Base-by-base conservation (phyloP, 345 rosid species). In the Tarenaya hassleriana region DNA sequence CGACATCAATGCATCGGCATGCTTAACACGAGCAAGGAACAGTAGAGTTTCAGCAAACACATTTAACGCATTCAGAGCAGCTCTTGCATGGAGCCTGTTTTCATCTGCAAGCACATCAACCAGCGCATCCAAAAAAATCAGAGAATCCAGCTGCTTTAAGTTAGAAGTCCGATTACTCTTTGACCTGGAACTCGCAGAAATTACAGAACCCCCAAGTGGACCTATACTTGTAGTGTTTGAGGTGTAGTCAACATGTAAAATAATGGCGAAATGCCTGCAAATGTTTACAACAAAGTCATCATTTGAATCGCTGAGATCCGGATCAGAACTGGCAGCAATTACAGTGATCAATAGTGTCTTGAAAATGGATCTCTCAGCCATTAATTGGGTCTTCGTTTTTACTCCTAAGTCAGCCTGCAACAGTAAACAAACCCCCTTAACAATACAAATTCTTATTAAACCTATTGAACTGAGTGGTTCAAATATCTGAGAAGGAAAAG, bases 311-410 rank as follows among this genome's bases (percentile, higher is more conserved):
- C 50, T 66, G 37, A 92, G 75, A 65, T 92, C 96, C 37, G 80
- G 77, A 55, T 92, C 96, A 35, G 86, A 78, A 63, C 84, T 80
- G 60, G 86, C 80, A 54, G 96, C 90, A 70, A 92, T 75, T 58
- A 79, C 58, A 17, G 98, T 85, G 77, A 73, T 74, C 34, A 92
- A 72, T 34, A 92, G 71, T 63, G 69, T 78, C 86, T 92, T 92
- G 73, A 92, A 88, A 70, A 92, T 95, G 0, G 98, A 92, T 69
- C 83, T 92, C 79, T 92, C 98, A 52, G 98, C 98, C 67, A 85
- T 63, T 49, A 92, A 87, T 64, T 92, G 98, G 52, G 98, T 85
- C 83, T 92, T 92, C 21, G 96, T 92, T 84, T 92, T 92, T 57
- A 88, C 86, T 54, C 98, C 98, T 52, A 88, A 68, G 60, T 92